Evolutionary conservation across 177 flowering plant genomes (phyloP).

Genomic region (Vitis hybrid): DNA sequence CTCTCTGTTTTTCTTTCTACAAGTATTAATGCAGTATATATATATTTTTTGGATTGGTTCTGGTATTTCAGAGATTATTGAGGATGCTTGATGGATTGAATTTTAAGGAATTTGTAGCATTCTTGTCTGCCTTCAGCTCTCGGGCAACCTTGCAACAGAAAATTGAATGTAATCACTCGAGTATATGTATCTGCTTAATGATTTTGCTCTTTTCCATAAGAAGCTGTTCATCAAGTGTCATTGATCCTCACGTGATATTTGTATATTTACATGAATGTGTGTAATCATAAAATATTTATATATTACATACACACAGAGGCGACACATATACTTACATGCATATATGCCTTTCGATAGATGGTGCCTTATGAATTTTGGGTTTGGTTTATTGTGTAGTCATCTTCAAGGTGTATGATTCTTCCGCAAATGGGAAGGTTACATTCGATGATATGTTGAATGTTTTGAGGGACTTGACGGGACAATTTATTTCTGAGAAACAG

Average conservation of each 20-base stretch:
- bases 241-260: neutral
- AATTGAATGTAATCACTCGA: slow-evolving; percentile 35
- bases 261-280: neutral
- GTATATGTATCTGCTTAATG: neutral
- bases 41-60: neutral
- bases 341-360: neutral
- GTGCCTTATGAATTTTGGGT: slow-evolving; percentile 3
- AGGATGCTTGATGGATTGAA: slow-evolving; percentile 42
- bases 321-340: too few species aligned
- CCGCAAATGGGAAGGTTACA: slow-evolving; percentile 51
- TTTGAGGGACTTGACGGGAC: slow-evolving; percentile 49
- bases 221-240: too few species aligned
- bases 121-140: slow-evolving; percentile 41
- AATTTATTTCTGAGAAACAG: slow-evolving; percentile 49
- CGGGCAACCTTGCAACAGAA: slow-evolving; percentile 41
- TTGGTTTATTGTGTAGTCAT: slow-evolving; percentile 32
- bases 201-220: neutral
- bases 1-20: neutral
- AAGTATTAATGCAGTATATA: neutral
- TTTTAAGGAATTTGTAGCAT: slow-evolving; percentile 47
- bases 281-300: neutral
- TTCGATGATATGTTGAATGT: slow-evolving; percentile 47
- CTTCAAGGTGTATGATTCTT: slow-evolving; percentile 51
- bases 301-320: too few species aligned
- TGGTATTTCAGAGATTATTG: slow-evolving; percentile 30